phyloP scores from a whole-genome alignment of 2,329 filamentous ascomycete species.

The Amylocarpus encephaloides region DNA sequence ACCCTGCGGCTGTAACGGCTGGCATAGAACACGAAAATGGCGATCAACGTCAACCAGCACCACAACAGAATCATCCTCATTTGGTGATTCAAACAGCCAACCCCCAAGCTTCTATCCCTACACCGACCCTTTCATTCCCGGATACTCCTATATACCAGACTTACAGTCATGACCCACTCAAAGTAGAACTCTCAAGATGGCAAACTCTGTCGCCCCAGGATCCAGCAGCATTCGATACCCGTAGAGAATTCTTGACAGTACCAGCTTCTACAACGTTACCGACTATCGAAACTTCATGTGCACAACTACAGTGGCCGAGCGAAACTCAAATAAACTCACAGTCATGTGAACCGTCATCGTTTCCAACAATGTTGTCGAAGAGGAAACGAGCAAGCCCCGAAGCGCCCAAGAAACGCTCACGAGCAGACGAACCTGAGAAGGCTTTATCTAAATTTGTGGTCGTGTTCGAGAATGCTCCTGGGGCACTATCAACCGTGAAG shows the following conservation, averaged over 20 bases:
- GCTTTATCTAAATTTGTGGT: conserved; percentile 20
- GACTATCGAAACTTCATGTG: background rate
- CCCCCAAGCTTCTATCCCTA: background rate
- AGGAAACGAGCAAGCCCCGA: conserved; percentile 13
- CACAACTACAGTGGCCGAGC: conserved; percentile 13
- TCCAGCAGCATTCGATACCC: too few species aligned
- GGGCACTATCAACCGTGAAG: conserved; percentile 20
- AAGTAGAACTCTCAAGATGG: background rate
- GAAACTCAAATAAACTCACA: background rate
- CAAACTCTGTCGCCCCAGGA: background rate
- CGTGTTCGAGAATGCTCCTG: conserved; percentile 23
- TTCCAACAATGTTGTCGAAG: conserved; percentile 7
- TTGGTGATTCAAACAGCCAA: too few species aligned
- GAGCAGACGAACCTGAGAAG: background rate
- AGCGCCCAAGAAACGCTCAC: conserved; percentile 11
- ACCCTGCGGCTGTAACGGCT: background rate
- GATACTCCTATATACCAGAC: background rate
- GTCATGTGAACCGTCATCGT: background rate
- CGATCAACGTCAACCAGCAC: too few species aligned
- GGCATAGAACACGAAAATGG: too few species aligned
- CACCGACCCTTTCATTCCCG: background rate
- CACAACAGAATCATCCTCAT: too few species aligned
- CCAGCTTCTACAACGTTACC: background rate
- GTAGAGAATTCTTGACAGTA: background rate
- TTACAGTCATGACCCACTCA: background rate